Conservation (phyloP, 1,139 yeast species). For the Nakaseomyces bracarensis region DNA sequence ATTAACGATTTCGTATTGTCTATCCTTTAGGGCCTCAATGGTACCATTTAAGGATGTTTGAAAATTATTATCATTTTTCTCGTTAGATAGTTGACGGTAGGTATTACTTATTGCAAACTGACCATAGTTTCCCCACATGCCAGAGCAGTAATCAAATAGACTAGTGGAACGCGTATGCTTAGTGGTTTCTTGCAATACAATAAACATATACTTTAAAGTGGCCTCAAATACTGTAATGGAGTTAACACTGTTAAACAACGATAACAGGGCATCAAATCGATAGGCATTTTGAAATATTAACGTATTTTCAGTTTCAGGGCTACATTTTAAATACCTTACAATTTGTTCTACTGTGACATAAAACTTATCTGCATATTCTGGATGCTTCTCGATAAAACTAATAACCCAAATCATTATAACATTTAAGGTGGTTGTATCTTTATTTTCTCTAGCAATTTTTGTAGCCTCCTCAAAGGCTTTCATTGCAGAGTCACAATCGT, state of each 20-base stretch:
- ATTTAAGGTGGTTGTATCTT: constrained; percentile 65
- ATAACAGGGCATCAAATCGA: constrained; percentile 23
- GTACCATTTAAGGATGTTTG: constrained; percentile 1
- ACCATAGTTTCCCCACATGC: constrained; percentile 17
- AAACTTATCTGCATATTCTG: constrained; percentile 43
- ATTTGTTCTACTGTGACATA: constrained; percentile 47
- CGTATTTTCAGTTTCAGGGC: constrained; percentile 19
- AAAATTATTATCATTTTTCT: constrained; percentile 4
- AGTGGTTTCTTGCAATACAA: constrained; percentile 15
- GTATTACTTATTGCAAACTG: constrained; percentile 10
- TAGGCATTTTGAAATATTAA: constrained; percentile 25
- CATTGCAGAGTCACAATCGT: constrained; percentile 65
- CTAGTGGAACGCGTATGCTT: constrained; percentile 10
- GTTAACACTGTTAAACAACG: constrained; percentile 18
- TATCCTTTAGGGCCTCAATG: not conserved
- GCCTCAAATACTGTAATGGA: constrained; percentile 19
- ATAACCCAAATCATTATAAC: constrained; percentile 75
- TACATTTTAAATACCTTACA: constrained; percentile 46
- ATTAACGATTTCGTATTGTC: not conserved
- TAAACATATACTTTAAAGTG: constrained; percentile 18
- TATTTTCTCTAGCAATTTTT: constrained; percentile 78
- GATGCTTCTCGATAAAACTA: constrained; percentile 60
- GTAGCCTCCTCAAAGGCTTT: constrained; percentile 83
- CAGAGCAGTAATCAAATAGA: constrained; percentile 8
- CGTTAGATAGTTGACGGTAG: constrained; percentile 9